A percentile compares a stretch with the other conserved stretches of the same genome.
These are phyloP conservation scores for Rhodotorula sp. DNA, from an alignment of 1,284 basidiomycete species.

Conservation along the genomic window DNA sequence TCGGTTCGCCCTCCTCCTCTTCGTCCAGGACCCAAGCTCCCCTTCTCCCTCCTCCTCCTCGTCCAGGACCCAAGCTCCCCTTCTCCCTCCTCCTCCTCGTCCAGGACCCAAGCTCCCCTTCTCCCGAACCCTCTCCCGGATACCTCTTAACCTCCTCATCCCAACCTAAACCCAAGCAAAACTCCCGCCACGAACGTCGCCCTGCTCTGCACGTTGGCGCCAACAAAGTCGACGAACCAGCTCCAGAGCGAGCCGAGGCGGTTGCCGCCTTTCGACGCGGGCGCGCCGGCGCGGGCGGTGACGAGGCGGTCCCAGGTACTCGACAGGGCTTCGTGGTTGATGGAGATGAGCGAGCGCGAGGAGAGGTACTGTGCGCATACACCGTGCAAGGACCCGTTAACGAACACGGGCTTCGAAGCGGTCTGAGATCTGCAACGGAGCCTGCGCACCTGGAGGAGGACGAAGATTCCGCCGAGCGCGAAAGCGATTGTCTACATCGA, in stretches of 20 bases:
- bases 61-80: slow-evolving; percentile 19
- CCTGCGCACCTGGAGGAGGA: slow-evolving; percentile 40
- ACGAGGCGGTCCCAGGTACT: slow-evolving; percentile 40
- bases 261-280: slow-evolving; percentile 28
- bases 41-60: slow-evolving; percentile 19
- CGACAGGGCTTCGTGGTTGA: slow-evolving; percentile 42
- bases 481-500: slow-evolving; percentile 37
- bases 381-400: too few relatives aligned
- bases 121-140: too few relatives aligned
- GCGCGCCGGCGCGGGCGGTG: slow-evolving; percentile 28
- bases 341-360: slow-evolving; percentile 40
- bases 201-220: slow-evolving; percentile 42
- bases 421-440: too few relatives aligned
- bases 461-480: slow-evolving; percentile 42
- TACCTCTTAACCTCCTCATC: slow-evolving; percentile 13
- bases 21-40: slow-evolving; percentile 25
- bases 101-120: slow-evolving; percentile 22
- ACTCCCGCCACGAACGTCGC: slow-evolving; percentile 44
- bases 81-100: slow-evolving; percentile 24
- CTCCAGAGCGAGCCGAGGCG: slow-evolving; percentile 28
- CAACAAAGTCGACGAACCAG: slow-evolving; percentile 43
- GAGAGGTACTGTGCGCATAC: slow-evolving; percentile 43
- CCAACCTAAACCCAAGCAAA: slow-evolving; percentile 37
- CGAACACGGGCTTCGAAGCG: too few relatives aligned
- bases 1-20: not conserved